Conservation (phyloP, 1,139 yeast genomes). For the Yamadazyma jaroonii region DNA sequence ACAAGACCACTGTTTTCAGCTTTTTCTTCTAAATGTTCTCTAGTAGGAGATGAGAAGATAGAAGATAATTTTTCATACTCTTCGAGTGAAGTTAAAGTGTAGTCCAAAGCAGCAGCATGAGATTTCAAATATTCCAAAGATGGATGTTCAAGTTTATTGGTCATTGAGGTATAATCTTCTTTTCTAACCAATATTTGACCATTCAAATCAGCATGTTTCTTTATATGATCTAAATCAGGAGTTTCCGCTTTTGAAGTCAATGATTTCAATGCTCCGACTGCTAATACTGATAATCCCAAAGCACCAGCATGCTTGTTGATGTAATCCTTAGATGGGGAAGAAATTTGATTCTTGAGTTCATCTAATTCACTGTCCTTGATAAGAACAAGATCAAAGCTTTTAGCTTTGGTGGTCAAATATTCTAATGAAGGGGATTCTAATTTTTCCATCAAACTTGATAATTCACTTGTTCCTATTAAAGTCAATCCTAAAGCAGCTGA, state of each 20-base stretch:
- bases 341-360: constrained; percentile 15
- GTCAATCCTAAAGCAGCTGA: constrained; percentile 27
- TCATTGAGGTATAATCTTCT: constrained; percentile 21
- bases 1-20: constrained; percentile 32
- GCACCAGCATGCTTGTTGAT: constrained; percentile 13
- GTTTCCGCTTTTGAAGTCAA: constrained; percentile 14
- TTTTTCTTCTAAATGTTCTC: constrained; percentile 31
- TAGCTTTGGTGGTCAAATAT: constrained; percentile 25
- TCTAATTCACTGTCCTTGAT: constrained; percentile 20
- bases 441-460: constrained; percentile 10
- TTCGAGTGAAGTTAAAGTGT: constrained; percentile 19
- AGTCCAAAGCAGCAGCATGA: constrained; percentile 17
- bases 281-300: constrained; percentile 15
- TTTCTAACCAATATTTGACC: constrained; percentile 19
- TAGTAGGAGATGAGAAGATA: constrained; percentile 29
- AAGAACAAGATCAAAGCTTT: constrained; percentile 15
- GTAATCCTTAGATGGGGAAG: constrained; percentile 19
- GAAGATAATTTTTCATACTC: constrained; percentile 26
- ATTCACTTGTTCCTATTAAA: constrained; percentile 24
- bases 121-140: constrained; percentile 18
- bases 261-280: constrained; percentile 10
- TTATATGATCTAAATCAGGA: constrained; percentile 13
- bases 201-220: constrained; percentile 16
- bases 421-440: constrained; percentile 23
- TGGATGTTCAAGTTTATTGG: constrained; percentile 16